Conservation (phyloP, 2,329 filamentous ascomycete species). For the Pseudomassariella vexata region DNA sequence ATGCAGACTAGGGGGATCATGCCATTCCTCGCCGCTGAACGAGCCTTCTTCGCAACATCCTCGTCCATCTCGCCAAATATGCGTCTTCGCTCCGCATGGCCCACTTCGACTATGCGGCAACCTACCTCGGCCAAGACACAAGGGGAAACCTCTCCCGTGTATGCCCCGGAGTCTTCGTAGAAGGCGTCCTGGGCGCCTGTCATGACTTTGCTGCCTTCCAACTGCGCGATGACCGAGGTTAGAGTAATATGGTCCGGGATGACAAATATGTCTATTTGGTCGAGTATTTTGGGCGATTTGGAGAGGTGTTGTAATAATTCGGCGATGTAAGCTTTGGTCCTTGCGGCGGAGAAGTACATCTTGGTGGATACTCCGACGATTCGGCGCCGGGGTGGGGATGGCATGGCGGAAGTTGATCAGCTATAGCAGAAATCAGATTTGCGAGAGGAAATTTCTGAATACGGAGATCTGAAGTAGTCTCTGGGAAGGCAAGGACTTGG, state of each 20-base stretch:
- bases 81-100: slow-evolving; percentile 71
- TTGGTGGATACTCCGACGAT: slow-evolving; percentile 71
- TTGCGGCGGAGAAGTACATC: slow-evolving; percentile 70
- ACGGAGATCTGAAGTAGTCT: too few species aligned
- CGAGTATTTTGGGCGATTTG: slow-evolving; percentile 16
- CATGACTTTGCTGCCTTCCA: slow-evolving; percentile 43
- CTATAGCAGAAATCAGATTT: too few species aligned
- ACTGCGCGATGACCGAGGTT: slow-evolving; percentile 40
- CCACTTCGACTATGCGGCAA: slow-evolving; percentile 68
- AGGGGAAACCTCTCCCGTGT: slow-evolving; percentile 73
- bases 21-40: slow-evolving; percentile 60
- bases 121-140: slow-evolving; percentile 61
- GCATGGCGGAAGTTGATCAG: not conserved
- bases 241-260: slow-evolving; percentile 74
- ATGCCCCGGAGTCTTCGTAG: slow-evolving; percentile 65
- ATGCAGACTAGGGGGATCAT: slow-evolving; percentile 77
- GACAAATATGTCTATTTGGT: slow-evolving; percentile 51
- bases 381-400: slow-evolving; percentile 39
- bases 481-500: too few species aligned
- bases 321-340: slow-evolving; percentile 52
- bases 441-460: too few species aligned
- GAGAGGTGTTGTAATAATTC: slow-evolving; percentile 41
- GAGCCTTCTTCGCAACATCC: slow-evolving; percentile 61
- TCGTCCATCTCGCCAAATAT: slow-evolving; percentile 72
- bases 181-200: slow-evolving; percentile 74